These are phyloP conservation scores for Acrocalymma vagum DNA, from an alignment of 2,329 filamentous ascomycete genomes.

Conservation along the genomic window DNA sequence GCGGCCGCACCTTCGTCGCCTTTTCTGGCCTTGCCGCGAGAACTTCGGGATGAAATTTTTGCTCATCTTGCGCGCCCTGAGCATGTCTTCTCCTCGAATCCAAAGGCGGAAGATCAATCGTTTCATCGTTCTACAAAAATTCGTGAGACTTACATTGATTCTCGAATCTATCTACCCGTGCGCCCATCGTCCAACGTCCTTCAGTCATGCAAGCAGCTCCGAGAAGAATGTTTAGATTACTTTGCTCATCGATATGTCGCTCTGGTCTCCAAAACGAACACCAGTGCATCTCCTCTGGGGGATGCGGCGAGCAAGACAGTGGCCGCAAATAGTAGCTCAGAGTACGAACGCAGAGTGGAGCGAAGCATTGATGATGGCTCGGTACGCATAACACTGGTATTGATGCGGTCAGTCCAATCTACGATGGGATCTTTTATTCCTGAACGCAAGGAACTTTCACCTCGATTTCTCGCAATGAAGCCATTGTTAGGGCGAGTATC, in stretches of 20 bases:
- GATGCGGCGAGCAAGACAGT: constrained; percentile 15
- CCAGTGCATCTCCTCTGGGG: neutral
- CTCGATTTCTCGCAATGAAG: constrained; percentile 33
- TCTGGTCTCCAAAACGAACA: neutral
- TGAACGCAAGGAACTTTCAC: constrained; percentile 29
- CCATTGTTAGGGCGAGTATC: constrained; percentile 25
- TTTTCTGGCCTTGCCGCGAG: constrained; percentile 32
- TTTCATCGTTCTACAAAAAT: constrained; percentile 14
- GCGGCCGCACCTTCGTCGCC: constrained; percentile 15
- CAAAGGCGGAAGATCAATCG: constrained; percentile 16
- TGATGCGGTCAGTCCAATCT: constrained; percentile 21
- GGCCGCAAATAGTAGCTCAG: constrained; percentile 17
- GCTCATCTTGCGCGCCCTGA: constrained; percentile 24
- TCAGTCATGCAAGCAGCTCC: constrained; percentile 33
- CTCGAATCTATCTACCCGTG: constrained; percentile 35
- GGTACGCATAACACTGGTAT: constrained; percentile 35
- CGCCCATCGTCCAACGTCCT: constrained; percentile 28
- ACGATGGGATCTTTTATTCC: constrained; percentile 30
- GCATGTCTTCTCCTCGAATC: constrained; percentile 33
- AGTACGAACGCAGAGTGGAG: constrained; percentile 30
- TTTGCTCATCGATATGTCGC: constrained; percentile 21
- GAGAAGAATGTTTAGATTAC: constrained; percentile 32
- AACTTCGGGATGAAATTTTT: constrained; percentile 38
- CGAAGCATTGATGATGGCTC: constrained; percentile 24
- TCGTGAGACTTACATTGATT: constrained; percentile 29